Base-by-base conservation (phyloP, 139 green algal species). In the Limnomonas spitsbergensis region DNA sequence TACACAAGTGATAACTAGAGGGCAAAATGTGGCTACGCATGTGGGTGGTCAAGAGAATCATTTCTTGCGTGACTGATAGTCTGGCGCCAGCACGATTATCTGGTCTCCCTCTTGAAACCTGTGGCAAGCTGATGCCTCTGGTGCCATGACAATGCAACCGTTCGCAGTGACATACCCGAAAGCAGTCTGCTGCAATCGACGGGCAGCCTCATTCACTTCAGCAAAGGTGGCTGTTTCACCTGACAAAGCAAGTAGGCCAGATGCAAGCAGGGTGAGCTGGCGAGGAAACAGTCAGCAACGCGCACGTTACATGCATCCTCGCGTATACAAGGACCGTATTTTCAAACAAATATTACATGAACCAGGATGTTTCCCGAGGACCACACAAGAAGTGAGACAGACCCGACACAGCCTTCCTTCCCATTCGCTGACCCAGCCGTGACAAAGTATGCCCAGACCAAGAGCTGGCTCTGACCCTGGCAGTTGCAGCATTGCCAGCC, bases 181-280 rank as follows among this genome's bases (percentile, higher is more conserved):
- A 2, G 85, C 85, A 4, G 83, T 85, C 77, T 89, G 85, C 37
- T 78, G 42, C 4, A 83, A 75, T 47, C 80, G 77, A 4, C 85
- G 73, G 27, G 82, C 80, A 27, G 77, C 56, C 71, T 89, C 85
- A 36, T 54, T 69, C 34, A 89, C 68, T 80, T 89, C 85, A 32
- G 85, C 82, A 79, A 89, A 89, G 0, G 75, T 73, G 38, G 83
- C 38, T 29, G 56, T 61, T 68, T 86, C 81, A 36, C 81, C 81
- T 85, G 79, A 61, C 14, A 61, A 20, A 61, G 47, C 14, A 20
- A 20, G 47, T 35, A 2, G 61, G 9, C 9, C 61, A 71, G 27
- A 35, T 34, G n/a, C n/a, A n/a, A n/a, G n/a, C n/a, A n/a, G n/a
- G n/a, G n/a, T n/a, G n/a, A n/a, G n/a, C n/a, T n/a, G n/a, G n/a